Conservation (phyloP, 805 yeast genomes). For the Wickerhamiella qilinensis region DNA sequence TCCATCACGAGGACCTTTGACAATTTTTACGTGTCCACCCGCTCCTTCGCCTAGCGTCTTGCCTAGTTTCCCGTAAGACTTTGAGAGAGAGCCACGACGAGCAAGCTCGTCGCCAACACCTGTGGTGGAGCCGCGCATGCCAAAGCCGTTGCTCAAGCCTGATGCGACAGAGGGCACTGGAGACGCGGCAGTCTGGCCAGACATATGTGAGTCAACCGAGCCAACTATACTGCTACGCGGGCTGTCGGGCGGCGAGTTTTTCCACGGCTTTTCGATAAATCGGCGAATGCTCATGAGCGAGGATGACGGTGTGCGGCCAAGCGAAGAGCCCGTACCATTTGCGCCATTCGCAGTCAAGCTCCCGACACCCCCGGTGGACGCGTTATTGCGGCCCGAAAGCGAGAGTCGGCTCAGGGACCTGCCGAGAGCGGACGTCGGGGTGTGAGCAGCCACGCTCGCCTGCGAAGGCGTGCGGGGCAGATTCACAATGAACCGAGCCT, state of each 20-base stretch:
- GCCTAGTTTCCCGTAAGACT: conserved; percentile 66
- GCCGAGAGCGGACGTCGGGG: conserved; percentile 3
- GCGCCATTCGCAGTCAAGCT: no score
- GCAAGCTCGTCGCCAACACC: conserved; percentile 5
- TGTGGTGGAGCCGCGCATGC: conserved; percentile 12
- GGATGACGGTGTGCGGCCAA: conserved; percentile 19
- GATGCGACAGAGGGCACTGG: neutral
- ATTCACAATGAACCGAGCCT: conserved; percentile 71
- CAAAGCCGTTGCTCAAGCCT: neutral
- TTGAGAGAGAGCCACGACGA: conserved; percentile 24
- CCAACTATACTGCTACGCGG: neutral
- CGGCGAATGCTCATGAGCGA: conserved; percentile 28
- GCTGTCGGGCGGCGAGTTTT: conserved; percentile 18
- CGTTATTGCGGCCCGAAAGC: conserved; percentile 13
- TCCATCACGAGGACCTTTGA: conserved; percentile 47
- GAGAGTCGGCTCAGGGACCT: conserved; percentile 10
- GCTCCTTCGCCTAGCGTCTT: conserved; percentile 89
- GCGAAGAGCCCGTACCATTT: conserved; percentile 25
- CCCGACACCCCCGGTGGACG: conserved; percentile 10
- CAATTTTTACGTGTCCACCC: conserved; percentile 75
- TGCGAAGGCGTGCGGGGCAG: conserved; percentile 40
- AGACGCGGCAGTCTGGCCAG: neutral
- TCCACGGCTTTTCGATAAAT: conserved; percentile 30
- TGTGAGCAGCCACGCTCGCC: neutral
- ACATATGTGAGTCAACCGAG: neutral